Conservation (phyloP, 2,329 filamentous ascomycete species). For the Waltergamsia citrina region DNA sequence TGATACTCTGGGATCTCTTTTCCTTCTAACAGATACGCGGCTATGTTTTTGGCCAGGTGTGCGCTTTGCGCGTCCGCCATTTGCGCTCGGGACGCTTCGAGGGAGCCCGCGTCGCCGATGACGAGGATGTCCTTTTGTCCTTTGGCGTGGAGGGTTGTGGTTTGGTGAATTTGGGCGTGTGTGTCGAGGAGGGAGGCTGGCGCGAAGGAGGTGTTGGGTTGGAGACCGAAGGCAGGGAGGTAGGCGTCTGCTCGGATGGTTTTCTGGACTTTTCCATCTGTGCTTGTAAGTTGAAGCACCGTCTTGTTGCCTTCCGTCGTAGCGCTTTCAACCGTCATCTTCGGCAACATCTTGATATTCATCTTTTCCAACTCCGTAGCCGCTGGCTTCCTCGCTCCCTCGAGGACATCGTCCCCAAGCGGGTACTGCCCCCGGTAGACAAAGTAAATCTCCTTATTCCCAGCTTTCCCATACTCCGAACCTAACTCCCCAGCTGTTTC, state of each 20-base stretch:
- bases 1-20: slow-evolving; percentile 18
- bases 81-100: slow-evolving; percentile 23
- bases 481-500: slow-evolving; percentile 44
- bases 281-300: slow-evolving; percentile 20
- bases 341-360: slow-evolving; percentile 29
- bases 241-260: slow-evolving; percentile 32
- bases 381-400: slow-evolving; percentile 27
- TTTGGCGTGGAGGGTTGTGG: slow-evolving; percentile 22
- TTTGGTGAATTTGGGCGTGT: slow-evolving; percentile 24
- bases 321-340: slow-evolving; percentile 23
- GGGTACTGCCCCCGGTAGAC: slow-evolving; percentile 28
- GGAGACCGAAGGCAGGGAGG: slow-evolving; percentile 34
- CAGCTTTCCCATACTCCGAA: slow-evolving; percentile 28
- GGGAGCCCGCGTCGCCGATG: slow-evolving; percentile 31
- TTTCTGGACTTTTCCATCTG: slow-evolving; percentile 20
- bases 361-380: slow-evolving; percentile 30
- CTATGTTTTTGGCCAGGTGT: slow-evolving; percentile 23
- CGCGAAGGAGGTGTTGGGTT: slow-evolving; percentile 34
- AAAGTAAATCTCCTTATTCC: slow-evolving; percentile 35
- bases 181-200: slow-evolving; percentile 25
- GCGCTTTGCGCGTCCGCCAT: slow-evolving; percentile 20
- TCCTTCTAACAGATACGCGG: slow-evolving; percentile 19
- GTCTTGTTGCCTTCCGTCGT: slow-evolving; percentile 14
- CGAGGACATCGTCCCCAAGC: slow-evolving; percentile 18
- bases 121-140: slow-evolving; percentile 31